Base-by-base conservation (phyloP, 2,329 filamentous ascomycete species). In the Nemania diffusa region DNA sequence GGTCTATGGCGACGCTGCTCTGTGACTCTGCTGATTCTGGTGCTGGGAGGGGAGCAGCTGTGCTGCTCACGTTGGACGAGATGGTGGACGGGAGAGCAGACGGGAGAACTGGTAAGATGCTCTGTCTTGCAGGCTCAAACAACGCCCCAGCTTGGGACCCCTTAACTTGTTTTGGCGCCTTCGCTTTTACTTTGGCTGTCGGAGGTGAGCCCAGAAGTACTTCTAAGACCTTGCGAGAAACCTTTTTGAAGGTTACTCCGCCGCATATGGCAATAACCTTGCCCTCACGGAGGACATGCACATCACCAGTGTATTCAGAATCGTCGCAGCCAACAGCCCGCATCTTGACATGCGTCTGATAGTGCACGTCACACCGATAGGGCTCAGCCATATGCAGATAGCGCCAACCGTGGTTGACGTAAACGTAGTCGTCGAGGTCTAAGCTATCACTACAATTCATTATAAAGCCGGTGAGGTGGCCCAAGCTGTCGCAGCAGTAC, bases 271-370 rank as follows among this genome's bases (percentile, higher is more conserved):
- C 57, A 9, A 66, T 20, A 13, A 66, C 52, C 8, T 27, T 20
- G 46, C 52, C 64, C 8, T 44, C 53, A 17, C 53, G 24, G 52
- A 62, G 50, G 24, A 63, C 27, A 8, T 59, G 53, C 8, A 63
- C 59, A 37, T 63, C 59, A 32, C 64, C 59, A 27, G 29, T 44
- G 26, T 63, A 63, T 11, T 52, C 42, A 15, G 42, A 46, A 24
- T 20, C 42, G 42, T 34, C 53, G 24, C 22, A 46, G 48, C 59
- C 5, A 27, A 27, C 17, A 22, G 26, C 46, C 51, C 37, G 20
- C 64, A 67, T 67, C 15, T 60, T 67, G 34, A 60, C 44, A 34
- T 67, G 55, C 5, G 59, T 63, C 17, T 56, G 59, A 22, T 67
- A 56, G 17, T 15, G 40, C 48, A 17, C 55, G 32, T 37, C 50